A percentile compares a stretch with the other conserved stretches of the same genome.
phyloP scores from a whole-genome alignment of 768 basidiomycete species.

The Paxillus ammoniavirescens region DNA sequence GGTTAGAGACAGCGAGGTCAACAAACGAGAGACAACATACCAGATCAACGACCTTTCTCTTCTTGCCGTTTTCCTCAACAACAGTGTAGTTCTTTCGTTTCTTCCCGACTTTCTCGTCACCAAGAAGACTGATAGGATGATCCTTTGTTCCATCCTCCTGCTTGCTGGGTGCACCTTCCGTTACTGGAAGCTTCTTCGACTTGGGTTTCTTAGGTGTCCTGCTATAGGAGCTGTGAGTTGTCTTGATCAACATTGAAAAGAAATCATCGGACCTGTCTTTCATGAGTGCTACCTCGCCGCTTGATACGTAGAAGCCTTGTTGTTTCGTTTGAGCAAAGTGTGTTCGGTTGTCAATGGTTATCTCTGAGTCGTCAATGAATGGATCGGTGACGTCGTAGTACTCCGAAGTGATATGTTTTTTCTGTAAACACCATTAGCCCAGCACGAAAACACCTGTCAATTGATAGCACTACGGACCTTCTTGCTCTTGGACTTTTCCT shows the following conservation, averaged over 20 bases:
- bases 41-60: constrained; percentile 67
- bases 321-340: constrained; percentile 91
- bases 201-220: constrained; percentile 72
- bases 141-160: constrained; percentile 48
- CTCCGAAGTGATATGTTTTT: constrained; percentile 57
- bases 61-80: constrained; percentile 59
- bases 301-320: constrained; percentile 89
- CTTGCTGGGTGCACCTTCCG: constrained; percentile 24
- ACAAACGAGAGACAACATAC: constrained; percentile 33
- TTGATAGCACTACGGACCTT: constrained; percentile 30
- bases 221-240: constrained; percentile 20
- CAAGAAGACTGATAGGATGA: constrained; percentile 45
- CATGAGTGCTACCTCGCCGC: constrained; percentile 82
- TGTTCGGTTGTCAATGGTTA: constrained; percentile 86
- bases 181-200: constrained; percentile 47
- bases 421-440: constrained; percentile 26
- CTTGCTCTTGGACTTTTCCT: constrained; percentile 35
- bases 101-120: constrained; percentile 41
- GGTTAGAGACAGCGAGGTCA: neutral
- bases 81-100: constrained; percentile 58
- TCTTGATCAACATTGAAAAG: neutral
- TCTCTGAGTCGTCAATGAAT: constrained; percentile 97
- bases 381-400: constrained; percentile 92
- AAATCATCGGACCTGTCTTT: constrained; percentile 57
- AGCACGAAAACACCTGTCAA: neutral